Percentiles rank a stretch among this genome's conserved stretches.
Conservation (phyloP, 306 rosid genomes). For the Sesbania bispinosa region DNA sequence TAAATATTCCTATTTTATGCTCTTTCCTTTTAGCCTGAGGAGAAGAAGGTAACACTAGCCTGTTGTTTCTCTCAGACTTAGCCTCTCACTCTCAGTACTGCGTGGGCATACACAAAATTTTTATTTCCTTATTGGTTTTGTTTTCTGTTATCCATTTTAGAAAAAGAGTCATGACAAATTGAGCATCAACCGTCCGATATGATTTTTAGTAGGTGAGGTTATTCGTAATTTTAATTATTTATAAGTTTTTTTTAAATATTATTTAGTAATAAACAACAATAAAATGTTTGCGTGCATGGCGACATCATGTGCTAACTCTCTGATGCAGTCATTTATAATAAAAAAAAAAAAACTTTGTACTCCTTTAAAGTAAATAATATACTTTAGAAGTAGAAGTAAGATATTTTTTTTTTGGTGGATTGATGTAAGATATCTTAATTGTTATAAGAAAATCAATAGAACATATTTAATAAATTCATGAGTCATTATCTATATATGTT, state of each 20-base stretch:
- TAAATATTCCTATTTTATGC: background rate
- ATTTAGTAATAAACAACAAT: background rate
- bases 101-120: background rate
- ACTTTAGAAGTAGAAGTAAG: too few species aligned
- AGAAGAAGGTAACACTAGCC: background rate
- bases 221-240: background rate
- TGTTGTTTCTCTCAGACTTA: too few species aligned
- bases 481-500: too few species aligned
- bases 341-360: too few species aligned
- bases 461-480: too few species aligned
- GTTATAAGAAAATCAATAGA: too few species aligned
- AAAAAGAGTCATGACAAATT: too few species aligned
- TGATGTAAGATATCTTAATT: too few species aligned
- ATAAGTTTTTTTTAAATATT: too few species aligned
- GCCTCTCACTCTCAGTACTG: background rate
- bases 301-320: background rate
- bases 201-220: background rate
- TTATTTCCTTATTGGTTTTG: background rate
- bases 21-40: slow-evolving; percentile 1
- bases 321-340: background rate
- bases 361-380: too few species aligned
- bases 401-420: too few species aligned
- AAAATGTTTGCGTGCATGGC: background rate
- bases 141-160: background rate
- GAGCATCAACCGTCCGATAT: background rate